Conservation (phyloP, 1,284 basidiomycete genomes). For the Xerocomus minutiporus region DNA sequence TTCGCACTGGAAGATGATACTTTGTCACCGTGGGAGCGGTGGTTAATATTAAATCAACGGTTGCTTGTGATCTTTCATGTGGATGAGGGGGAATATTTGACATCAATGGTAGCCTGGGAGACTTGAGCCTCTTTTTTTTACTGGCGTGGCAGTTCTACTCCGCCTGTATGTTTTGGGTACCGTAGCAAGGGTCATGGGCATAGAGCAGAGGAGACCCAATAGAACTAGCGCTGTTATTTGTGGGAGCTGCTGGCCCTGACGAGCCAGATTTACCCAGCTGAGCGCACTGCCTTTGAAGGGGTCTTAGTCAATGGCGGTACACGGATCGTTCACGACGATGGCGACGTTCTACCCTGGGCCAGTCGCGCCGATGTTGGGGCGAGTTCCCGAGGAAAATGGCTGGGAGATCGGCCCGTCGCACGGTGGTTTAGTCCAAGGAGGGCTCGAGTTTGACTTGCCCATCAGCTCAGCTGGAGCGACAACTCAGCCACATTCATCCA, state of each 20-base stretch:
- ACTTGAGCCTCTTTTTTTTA: no score
- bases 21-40: neutral
- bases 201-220: neutral
- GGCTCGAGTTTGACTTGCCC: conserved; percentile 56
- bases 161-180: neutral
- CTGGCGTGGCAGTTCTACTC: no score
- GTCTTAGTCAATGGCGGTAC: conserved; percentile 17
- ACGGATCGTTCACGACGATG: conserved; percentile 30
- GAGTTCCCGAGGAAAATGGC: conserved; percentile 28
- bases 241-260: conserved; percentile 19
- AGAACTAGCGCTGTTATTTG: neutral
- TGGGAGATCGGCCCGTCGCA: conserved; percentile 51
- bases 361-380: conserved; percentile 26
- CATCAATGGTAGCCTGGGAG: no score
- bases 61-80: neutral
- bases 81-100: no score
- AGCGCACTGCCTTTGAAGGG: conserved; percentile 19
- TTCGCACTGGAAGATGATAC: neutral
- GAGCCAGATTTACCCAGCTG: conserved; percentile 16
- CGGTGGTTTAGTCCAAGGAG: conserved; percentile 46
- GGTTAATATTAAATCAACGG: neutral
- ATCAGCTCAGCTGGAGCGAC: conserved; percentile 23
- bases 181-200: conserved; percentile 12
- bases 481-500: conserved; percentile 20
- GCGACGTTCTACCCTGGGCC: conserved; percentile 34